Conservation (phyloP, 2,329 filamentous ascomycete species). For the Cytospora leucostoma region DNA sequence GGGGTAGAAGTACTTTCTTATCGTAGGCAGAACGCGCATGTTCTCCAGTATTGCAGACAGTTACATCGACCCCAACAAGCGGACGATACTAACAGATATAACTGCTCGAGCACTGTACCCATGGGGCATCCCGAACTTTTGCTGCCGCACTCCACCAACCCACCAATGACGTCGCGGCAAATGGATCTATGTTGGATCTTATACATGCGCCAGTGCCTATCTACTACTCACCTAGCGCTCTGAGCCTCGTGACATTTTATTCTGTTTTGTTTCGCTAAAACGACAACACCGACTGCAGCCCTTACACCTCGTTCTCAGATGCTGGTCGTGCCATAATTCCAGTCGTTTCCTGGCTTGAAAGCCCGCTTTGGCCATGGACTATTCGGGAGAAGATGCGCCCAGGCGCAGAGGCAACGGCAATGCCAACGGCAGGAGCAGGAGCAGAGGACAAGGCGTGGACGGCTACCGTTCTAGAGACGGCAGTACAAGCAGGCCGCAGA, state of each 20-base stretch:
- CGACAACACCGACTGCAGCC: neutral
- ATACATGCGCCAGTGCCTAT: neutral
- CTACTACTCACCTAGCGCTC: neutral
- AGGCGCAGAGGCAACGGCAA: constrained; percentile 14
- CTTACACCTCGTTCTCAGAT: constrained; percentile 7
- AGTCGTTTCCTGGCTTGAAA: constrained; percentile 11
- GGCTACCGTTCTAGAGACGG: constrained; percentile 30
- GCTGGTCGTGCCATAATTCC: constrained; percentile 17
- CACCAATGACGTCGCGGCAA: constrained; percentile 22
- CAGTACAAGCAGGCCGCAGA: constrained; percentile 27
- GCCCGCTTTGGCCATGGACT: constrained; percentile 20
- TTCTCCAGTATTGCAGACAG: too few relatives aligned
- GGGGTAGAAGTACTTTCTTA: too few relatives aligned
- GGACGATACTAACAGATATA: too few relatives aligned
- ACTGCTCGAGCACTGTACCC: neutral
- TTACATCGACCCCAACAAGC: too few relatives aligned
- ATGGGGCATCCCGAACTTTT: neutral
- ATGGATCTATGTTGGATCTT: neutral
- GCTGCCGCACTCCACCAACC: constrained; percentile 12
- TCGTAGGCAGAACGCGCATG: too few relatives aligned
- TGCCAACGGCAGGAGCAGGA: constrained; percentile 9
- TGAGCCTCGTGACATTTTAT: neutral
- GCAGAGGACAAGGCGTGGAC: constrained; percentile 8
- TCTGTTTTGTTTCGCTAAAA: neutral
- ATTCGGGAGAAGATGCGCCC: constrained; percentile 18